phyloP scores from a whole-genome alignment of 2,329 filamentous ascomycete genomes.

The Botryotinia convoluta region DNA sequence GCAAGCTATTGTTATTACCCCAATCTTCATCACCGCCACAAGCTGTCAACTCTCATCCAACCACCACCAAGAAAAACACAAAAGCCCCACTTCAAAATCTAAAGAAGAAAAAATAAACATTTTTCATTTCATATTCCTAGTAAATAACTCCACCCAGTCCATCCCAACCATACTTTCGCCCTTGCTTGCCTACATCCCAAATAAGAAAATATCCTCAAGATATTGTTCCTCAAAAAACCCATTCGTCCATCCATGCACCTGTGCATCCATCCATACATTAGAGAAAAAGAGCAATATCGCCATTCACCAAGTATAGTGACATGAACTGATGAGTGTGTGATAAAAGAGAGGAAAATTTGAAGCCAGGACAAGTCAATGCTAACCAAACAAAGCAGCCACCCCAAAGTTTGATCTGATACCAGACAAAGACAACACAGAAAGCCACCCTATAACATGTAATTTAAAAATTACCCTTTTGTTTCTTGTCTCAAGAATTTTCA shows the following conservation, averaged over 20 bases:
- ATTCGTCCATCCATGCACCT: not conserved
- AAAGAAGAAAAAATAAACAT: not conserved
- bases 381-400: slow-evolving; percentile 4
- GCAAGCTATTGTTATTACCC: not conserved
- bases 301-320: slow-evolving; percentile 10
- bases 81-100: not conserved
- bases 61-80: not conserved
- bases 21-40: not conserved
- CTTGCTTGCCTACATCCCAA: not conserved
- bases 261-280: slow-evolving; percentile 12
- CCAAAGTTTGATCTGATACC: slow-evolving; percentile 8
- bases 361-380: slow-evolving; percentile 2
- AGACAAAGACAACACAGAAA: slow-evolving; percentile 4
- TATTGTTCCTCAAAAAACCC: not conserved
- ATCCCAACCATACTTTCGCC: slow-evolving; percentile 9
- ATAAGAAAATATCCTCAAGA: not conserved
- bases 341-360: not conserved
- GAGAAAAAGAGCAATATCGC: slow-evolving; percentile 9
- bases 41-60: not conserved
- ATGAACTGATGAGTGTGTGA: not conserved
- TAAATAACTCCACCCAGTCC: slow-evolving; percentile 2
- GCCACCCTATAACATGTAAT: slow-evolving; percentile 6
- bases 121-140: slow-evolving; percentile 2
- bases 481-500: not conserved
- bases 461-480: slow-evolving; percentile 3